Conservation (phyloP, 768 basidiomycete genomes). For the Naganishia friedmannii region DNA sequence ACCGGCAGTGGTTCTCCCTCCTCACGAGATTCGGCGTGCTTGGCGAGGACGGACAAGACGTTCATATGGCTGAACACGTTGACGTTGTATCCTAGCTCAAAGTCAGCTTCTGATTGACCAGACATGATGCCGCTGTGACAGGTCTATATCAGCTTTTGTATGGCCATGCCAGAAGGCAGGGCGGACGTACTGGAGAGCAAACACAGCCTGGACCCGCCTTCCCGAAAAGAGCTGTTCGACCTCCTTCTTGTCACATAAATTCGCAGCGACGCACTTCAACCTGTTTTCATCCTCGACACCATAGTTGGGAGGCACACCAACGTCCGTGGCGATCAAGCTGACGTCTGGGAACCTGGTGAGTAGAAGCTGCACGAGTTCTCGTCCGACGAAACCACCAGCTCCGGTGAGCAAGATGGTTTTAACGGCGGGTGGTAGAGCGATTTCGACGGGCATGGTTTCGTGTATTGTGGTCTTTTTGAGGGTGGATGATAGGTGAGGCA, state of each 20-base stretch:
- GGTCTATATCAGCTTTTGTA: too few species aligned
- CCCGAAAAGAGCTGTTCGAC: constrained; percentile 32
- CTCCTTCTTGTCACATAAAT: constrained; percentile 33
- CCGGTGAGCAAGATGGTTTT: constrained; percentile 51
- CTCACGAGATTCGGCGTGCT: constrained; percentile 37
- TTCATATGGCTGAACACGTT: constrained; percentile 51
- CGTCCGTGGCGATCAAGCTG: constrained; percentile 49
- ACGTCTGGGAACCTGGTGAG: constrained; percentile 41
- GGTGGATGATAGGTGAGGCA: neutral
- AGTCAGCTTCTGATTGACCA: constrained; percentile 62
- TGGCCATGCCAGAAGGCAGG: neutral
- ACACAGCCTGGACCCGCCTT: constrained; percentile 31
- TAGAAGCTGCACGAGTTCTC: constrained; percentile 46
- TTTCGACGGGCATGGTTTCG: constrained; percentile 38
- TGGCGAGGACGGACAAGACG: constrained; percentile 40
- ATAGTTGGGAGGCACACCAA: constrained; percentile 42
- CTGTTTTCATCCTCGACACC: constrained; percentile 22
- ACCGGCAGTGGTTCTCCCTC: constrained; percentile 38
- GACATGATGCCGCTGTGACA: constrained; percentile 61
- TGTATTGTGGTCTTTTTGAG: neutral
- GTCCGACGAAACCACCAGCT: constrained; percentile 51
- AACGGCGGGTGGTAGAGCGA: constrained; percentile 48
- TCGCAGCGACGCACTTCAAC: constrained; percentile 32
- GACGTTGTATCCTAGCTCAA: constrained; percentile 57
- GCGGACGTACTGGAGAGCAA: constrained; percentile 29